phyloP scores from a whole-genome alignment of 2,329 filamentous ascomycete genomes.

The Cladorrhinum sp. region DNA sequence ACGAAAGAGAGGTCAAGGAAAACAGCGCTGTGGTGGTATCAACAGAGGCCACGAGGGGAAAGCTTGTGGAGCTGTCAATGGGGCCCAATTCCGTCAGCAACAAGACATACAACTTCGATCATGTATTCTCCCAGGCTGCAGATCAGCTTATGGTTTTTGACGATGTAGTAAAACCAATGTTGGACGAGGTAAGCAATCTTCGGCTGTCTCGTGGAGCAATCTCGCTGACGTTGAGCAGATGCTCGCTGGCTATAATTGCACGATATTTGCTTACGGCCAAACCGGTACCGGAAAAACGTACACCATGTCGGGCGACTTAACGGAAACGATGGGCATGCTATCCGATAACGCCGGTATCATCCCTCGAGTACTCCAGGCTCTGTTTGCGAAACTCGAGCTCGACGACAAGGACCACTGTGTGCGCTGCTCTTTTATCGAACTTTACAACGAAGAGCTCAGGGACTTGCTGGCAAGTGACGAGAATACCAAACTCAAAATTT shows the following conservation, averaged over 20 bases:
- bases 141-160: slow-evolving; percentile 94
- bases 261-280: slow-evolving; percentile 97
- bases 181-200: slow-evolving; percentile 70
- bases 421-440: slow-evolving; percentile 96
- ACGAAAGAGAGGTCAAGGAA: slow-evolving; percentile 86
- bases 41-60: slow-evolving; percentile 85
- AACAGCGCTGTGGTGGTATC: slow-evolving; percentile 91
- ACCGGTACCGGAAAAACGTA: slow-evolving; percentile 98
- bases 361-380: slow-evolving; percentile 79
- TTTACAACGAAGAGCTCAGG: slow-evolving; percentile 96
- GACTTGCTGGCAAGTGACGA: slow-evolving; percentile 85
- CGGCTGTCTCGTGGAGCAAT: neutral
- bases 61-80: slow-evolving; percentile 82
- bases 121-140: slow-evolving; percentile 91
- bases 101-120: slow-evolving; percentile 95
- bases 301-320: slow-evolving; percentile 98
- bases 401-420: slow-evolving; percentile 82
- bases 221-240: slow-evolving; percentile 55
- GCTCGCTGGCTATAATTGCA: slow-evolving; percentile 92
- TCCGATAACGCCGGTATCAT: slow-evolving; percentile 95
- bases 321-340: slow-evolving; percentile 75
- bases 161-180: slow-evolving; percentile 86
- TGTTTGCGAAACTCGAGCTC: slow-evolving; percentile 80
- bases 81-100: slow-evolving; percentile 89
- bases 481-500: slow-evolving; percentile 86